Evolutionary conservation across 495 filamentous ascomycete genomes (phyloP).

Genomic region (Lophiotrema nucula): DNA sequence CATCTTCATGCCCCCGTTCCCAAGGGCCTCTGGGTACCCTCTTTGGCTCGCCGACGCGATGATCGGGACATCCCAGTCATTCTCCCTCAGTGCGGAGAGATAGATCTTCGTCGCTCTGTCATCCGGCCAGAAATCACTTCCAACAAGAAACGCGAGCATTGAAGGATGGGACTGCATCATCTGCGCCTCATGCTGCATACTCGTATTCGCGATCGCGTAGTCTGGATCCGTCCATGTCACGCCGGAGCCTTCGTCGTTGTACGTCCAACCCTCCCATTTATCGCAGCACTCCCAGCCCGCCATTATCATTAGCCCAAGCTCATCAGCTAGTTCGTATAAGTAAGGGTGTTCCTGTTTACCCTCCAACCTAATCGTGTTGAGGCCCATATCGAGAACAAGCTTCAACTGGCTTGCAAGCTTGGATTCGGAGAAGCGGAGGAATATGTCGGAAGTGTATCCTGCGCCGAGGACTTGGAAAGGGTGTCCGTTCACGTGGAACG

Average conservation of each 20-base stretch:
- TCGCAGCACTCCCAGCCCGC: constrained; percentile 69
- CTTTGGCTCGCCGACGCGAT: constrained; percentile 57
- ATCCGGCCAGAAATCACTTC: constrained; percentile 64
- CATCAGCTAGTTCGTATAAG: constrained; percentile 58
- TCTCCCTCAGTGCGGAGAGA: constrained; percentile 47
- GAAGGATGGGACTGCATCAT: constrained; percentile 45
- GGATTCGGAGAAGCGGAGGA: constrained; percentile 53
- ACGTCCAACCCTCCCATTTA: constrained; percentile 67
- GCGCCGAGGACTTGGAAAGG: constrained; percentile 61
- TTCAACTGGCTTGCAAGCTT: constrained; percentile 49
- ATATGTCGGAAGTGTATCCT: constrained; percentile 62
- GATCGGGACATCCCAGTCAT: constrained; percentile 59
- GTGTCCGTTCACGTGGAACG: constrained; percentile 55
- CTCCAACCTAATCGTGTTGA: constrained; percentile 63
- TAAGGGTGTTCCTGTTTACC: constrained; percentile 65
- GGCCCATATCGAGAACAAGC: constrained; percentile 57
- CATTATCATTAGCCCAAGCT: constrained; percentile 61
- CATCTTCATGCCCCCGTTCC: constrained; percentile 64
- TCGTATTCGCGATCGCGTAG: constrained; percentile 52
- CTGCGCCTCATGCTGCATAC: constrained; percentile 59
- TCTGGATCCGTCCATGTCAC: constrained; percentile 53
- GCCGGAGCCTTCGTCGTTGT: constrained; percentile 54
- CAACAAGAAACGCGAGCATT: constrained; percentile 57
- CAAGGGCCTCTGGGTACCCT: constrained; percentile 52
- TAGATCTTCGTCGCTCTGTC: constrained; percentile 54